phyloP scores from a whole-genome alignment of 169 alveolate species.

The Cryptosporidium xiaoi region DNA sequence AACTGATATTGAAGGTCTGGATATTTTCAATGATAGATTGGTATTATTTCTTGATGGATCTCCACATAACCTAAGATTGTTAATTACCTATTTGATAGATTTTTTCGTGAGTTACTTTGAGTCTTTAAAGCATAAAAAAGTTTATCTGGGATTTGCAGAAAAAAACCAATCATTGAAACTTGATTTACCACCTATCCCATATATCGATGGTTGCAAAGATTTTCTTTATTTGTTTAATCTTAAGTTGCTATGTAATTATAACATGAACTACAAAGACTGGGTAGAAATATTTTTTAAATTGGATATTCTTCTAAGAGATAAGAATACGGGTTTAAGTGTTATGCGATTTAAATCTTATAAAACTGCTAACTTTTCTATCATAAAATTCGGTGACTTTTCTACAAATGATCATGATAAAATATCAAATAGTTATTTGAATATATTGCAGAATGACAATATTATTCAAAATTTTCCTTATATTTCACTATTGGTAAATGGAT shows the following conservation, averaged over 20 bases:
- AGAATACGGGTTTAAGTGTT: background rate
- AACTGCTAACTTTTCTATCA: background rate
- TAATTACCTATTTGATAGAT: slow-evolving; percentile 25
- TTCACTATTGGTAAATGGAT: slow-evolving; percentile 19
- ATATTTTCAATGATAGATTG: slow-evolving; percentile 1
- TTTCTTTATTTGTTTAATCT: slow-evolving; percentile 40
- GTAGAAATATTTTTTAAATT: slow-evolving; percentile 12
- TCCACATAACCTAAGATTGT: slow-evolving; percentile 32
- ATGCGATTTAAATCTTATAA: background rate
- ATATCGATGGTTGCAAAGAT: background rate
- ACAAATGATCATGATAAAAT: background rate
- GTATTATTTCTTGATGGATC: background rate
- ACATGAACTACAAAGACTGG: slow-evolving; percentile 17
- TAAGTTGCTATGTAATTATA: slow-evolving; percentile 13
- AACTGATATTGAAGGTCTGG: background rate
- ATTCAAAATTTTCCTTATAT: slow-evolving; percentile 1
- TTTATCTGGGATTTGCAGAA: background rate
- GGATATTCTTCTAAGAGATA: background rate
- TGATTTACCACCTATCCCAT: slow-evolving; percentile 51
- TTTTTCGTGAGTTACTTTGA: background rate
- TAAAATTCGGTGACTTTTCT: background rate
- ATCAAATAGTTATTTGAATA: slow-evolving; percentile 5
- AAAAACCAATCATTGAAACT: slow-evolving; percentile 5
- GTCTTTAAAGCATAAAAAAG: background rate
- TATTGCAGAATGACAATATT: background rate